A percentile compares a stretch with the other conserved stretches of the same genome.
Conservation (phyloP, 805 yeast species). For the Tetrapisispora phaffii region DNA sequence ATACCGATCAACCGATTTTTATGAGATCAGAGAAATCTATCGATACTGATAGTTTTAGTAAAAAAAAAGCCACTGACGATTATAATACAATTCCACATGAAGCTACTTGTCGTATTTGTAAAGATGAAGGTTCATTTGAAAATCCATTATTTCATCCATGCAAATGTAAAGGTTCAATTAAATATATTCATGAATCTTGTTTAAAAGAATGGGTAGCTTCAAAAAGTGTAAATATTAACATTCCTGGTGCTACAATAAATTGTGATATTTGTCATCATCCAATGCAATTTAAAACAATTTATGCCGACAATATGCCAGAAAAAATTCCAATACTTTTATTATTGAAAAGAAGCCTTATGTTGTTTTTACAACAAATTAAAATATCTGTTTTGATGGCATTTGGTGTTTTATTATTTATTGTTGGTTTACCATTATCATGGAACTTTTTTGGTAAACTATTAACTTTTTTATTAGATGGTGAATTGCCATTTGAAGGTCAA, state of each 20-base stretch:
- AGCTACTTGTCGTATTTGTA: conserved; percentile 80
- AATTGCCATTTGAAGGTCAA: conserved; percentile 33
- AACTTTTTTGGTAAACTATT: conserved; percentile 43
- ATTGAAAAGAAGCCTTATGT: conserved; percentile 30
- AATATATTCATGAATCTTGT: conserved; percentile 89
- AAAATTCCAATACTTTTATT: conserved; percentile 47
- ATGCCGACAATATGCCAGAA: conserved; percentile 54
- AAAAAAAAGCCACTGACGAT: neutral
- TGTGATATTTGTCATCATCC: conserved; percentile 86
- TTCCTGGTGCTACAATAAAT: conserved; percentile 39
- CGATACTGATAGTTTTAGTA: neutral
- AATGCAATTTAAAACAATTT: conserved; percentile 58
- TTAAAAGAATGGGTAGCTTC: conserved; percentile 71
- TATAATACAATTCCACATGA: conserved; percentile 6
- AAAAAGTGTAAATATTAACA: conserved; percentile 24
- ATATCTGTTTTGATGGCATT: conserved; percentile 20
- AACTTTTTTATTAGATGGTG: conserved; percentile 48
- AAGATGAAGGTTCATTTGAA: conserved; percentile 72
- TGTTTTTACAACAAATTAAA: conserved; percentile 11
- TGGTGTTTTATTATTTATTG: conserved; percentile 28
- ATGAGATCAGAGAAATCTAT: neutral
- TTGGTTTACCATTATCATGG: conserved; percentile 43
- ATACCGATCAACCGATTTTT: neutral
- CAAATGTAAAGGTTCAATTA: conserved; percentile 86
- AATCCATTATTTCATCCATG: conserved; percentile 89